Evolutionary conservation across 2,329 filamentous ascomycete genomes (phyloP).

Genomic region (Pseudogymnoascus sp.): DNA sequence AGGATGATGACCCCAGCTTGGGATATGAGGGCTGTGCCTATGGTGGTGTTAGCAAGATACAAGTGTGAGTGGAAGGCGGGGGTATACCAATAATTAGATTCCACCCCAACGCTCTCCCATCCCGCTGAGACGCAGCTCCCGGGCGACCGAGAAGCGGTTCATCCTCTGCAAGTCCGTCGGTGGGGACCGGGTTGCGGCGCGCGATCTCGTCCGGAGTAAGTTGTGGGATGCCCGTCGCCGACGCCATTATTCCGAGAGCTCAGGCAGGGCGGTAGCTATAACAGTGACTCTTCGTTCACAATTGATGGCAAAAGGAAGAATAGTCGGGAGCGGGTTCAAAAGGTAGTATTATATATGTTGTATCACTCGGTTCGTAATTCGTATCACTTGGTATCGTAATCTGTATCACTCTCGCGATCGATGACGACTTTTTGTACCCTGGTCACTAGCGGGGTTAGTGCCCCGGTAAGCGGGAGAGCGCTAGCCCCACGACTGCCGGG

Average conservation of each 20-base stretch:
- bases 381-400: not conserved
- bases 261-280: no score
- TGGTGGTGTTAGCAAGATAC: conserved; percentile 19
- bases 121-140: conserved; percentile 64
- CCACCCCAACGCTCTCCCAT: conserved; percentile 51
- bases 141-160: conserved; percentile 62
- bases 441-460: not conserved
- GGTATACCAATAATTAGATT: conserved; percentile 45
- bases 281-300: conserved; percentile 18
- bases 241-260: conserved; percentile 52
- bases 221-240: conserved; percentile 57
- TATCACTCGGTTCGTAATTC: not conserved
- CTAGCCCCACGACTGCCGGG: not conserved
- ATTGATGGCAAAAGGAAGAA: not conserved
- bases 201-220: conserved; percentile 31
- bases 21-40: conserved; percentile 73
- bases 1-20: conserved; percentile 73
- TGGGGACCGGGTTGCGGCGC: conserved; percentile 25
- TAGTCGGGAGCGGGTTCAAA: not conserved
- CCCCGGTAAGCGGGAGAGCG: not conserved
- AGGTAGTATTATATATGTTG: not conserved
- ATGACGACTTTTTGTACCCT: conserved; percentile 6
- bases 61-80: not conserved
- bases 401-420: not conserved
- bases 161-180: conserved; percentile 41